Evolutionary conservation across 805 yeast species (phyloP).

Genomic region (Candida succiphila): DNA sequence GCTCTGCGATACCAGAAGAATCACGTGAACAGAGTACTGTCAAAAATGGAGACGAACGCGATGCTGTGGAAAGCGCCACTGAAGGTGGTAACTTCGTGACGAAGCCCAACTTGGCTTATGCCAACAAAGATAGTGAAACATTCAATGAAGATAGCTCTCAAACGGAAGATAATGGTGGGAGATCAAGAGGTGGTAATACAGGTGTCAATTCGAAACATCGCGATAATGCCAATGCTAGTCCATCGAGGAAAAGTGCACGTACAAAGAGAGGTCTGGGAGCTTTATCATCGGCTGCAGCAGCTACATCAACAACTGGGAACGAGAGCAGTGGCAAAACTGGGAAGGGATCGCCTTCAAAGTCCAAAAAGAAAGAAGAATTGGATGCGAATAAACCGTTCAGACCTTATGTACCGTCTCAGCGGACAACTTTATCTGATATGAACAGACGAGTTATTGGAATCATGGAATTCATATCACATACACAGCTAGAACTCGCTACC

Average conservation of each 20-base stretch:
- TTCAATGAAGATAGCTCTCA: conserved; percentile 1
- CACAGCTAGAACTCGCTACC: conserved; percentile 71
- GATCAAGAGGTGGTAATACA: neutral
- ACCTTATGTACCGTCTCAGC: conserved; percentile 74
- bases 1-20: too few species aligned
- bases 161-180: too few species aligned
- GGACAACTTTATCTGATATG: conserved; percentile 74
- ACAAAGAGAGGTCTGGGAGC: too few species aligned
- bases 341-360: neutral
- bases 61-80: too few species aligned
- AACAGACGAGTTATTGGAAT: conserved; percentile 82
- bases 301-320: conserved; percentile 1
- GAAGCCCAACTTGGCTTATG: too few species aligned
- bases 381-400: conserved; percentile 63
- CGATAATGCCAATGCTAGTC: too few species aligned
- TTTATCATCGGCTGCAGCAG: neutral
- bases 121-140: conserved; percentile 9
- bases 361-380: too few species aligned
- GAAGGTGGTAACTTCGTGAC: too few species aligned
- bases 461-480: conserved; percentile 80
- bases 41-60: too few species aligned
- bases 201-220: neutral
- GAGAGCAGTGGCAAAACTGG: neutral
- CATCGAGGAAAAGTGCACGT: too few species aligned
- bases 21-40: too few species aligned